These are phyloP conservation scores for Phytophthora megakarya DNA, from an alignment of 352 stramenopile species.

Conservation along the genomic window DNA sequence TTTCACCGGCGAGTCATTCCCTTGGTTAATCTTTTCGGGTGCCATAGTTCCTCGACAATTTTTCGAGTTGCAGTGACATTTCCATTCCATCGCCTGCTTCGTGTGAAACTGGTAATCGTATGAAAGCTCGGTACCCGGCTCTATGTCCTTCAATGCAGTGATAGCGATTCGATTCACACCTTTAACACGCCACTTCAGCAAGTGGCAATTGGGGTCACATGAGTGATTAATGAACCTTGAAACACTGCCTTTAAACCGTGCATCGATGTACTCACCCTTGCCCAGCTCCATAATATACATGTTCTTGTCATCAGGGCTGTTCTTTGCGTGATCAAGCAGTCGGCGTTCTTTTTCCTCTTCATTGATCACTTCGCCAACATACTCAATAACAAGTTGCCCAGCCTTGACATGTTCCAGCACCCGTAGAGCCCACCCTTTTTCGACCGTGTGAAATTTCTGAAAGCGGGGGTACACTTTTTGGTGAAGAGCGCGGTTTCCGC, in stretches of 20 bases:
- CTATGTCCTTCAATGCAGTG: constrained; percentile 90
- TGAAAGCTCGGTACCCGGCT: constrained; percentile 89
- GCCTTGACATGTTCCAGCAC: constrained; percentile 80
- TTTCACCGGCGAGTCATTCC: constrained; percentile 38
- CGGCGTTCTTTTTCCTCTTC: constrained; percentile 91
- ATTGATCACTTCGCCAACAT: constrained; percentile 95
- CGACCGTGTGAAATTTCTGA: constrained; percentile 75
- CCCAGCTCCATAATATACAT: constrained; percentile 96
- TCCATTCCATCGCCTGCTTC: constrained; percentile 85
- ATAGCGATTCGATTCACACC: constrained; percentile 94
- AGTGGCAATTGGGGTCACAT: constrained; percentile 95
- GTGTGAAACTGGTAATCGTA: constrained; percentile 97
- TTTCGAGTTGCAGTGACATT: constrained; percentile 81
- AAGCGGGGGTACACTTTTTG: constrained; percentile 79
- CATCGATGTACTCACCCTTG: constrained; percentile 95
- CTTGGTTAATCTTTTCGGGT: constrained; percentile 72
- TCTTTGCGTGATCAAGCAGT: constrained; percentile 79
- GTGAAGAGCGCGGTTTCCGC: constrained; percentile 91
- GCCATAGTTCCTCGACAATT: constrained; percentile 90
- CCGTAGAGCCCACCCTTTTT: constrained; percentile 93
- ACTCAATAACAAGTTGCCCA: constrained; percentile 93
- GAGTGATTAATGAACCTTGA: constrained; percentile 98
- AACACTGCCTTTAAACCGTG: constrained; percentile 91
- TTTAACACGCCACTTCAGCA: constrained; percentile 95
- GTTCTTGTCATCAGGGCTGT: constrained; percentile 94